Conservation (phyloP, 768 basidiomycete genomes). For the Hericium coralloides region DNA sequence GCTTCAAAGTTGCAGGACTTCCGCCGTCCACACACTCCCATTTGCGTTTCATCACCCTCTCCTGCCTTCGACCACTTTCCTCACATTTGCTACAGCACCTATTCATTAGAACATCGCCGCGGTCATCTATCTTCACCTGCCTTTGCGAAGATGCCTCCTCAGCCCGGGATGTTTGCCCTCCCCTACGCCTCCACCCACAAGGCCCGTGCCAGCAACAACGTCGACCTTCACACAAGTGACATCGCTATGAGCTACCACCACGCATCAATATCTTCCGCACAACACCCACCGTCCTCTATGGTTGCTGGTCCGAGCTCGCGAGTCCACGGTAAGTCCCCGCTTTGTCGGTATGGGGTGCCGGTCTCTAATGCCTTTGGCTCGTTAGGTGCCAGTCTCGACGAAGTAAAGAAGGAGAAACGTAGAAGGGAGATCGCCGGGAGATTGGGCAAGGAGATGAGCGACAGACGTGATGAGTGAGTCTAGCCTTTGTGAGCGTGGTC, state of each 20-base stretch:
- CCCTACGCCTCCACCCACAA: conserved; percentile 44
- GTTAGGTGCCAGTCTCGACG: conserved; percentile 25
- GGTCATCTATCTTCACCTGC: background rate
- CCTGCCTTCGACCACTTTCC: background rate
- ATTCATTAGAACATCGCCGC: background rate
- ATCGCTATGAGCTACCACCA: conserved; percentile 28
- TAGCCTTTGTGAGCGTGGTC: conserved; percentile 3
- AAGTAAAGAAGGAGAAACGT: conserved; percentile 54
- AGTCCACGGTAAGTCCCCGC: conserved; percentile 4
- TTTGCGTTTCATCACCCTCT: background rate
- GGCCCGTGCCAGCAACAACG: conserved; percentile 21
- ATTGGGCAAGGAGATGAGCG: conserved; percentile 63
- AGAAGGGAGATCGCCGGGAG: conserved; percentile 63
- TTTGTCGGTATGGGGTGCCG: background rate
- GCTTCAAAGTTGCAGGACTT: background rate
- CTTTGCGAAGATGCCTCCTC: conserved; percentile 47
- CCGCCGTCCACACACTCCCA: background rate
- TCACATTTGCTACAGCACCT: background rate
- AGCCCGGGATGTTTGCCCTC: conserved; percentile 59
- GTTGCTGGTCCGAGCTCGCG: conserved; percentile 13
- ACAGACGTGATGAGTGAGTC: conserved; percentile 68
- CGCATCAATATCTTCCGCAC: conserved; percentile 30
- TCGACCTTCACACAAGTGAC: conserved; percentile 18
- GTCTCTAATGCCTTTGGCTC: conserved; percentile 1
- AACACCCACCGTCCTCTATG: conserved; percentile 38